Percentiles rank a stretch among this genome's conserved stretches.
Evolutionary conservation across 371 early-diverging fungal species (phyloP).

Genomic region (Circinella minor): DNA sequence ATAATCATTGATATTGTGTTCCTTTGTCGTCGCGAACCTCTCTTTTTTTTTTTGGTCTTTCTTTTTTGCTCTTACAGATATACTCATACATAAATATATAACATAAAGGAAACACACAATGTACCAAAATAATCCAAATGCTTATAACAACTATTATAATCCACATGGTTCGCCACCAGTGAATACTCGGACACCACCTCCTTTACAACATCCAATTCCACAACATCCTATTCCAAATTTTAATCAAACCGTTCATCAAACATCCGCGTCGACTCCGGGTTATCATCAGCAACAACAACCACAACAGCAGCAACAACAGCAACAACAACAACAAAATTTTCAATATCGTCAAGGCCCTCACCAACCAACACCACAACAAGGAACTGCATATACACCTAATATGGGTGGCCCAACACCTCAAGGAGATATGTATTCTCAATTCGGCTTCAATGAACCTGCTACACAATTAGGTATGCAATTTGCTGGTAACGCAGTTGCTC

Average conservation of each 20-base stretch:
- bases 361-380: slow-evolving; percentile 38
- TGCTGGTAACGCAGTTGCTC: slow-evolving; percentile 87
- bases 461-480: slow-evolving; percentile 97
- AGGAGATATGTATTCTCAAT: slow-evolving; percentile 53
- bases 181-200: slow-evolving; percentile 62
- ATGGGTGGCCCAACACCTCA: slow-evolving; percentile 37
- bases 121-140: slow-evolving; percentile 10
- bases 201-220: slow-evolving; percentile 74
- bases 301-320: slow-evolving; percentile 26
- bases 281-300: slow-evolving; percentile 42
- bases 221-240: slow-evolving; percentile 71
- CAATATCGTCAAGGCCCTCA: slow-evolving; percentile 35
- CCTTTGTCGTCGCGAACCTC: neutral
- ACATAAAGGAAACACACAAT: neutral
- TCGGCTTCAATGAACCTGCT: slow-evolving; percentile 75
- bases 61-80: too few species aligned
- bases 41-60: neutral
- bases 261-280: slow-evolving; percentile 53
- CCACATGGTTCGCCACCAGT: slow-evolving; percentile 24
- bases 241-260: slow-evolving; percentile 49
- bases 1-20: neutral
- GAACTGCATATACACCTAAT: slow-evolving; percentile 33
- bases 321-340: slow-evolving; percentile 39
- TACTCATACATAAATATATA: too few species aligned
- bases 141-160: slow-evolving; percentile 12